Evolutionary conservation across 768 basidiomycete species (phyloP), one percentile per base, ranked within the genome.

Genomic region (Leccinum sublutescens): DNA sequence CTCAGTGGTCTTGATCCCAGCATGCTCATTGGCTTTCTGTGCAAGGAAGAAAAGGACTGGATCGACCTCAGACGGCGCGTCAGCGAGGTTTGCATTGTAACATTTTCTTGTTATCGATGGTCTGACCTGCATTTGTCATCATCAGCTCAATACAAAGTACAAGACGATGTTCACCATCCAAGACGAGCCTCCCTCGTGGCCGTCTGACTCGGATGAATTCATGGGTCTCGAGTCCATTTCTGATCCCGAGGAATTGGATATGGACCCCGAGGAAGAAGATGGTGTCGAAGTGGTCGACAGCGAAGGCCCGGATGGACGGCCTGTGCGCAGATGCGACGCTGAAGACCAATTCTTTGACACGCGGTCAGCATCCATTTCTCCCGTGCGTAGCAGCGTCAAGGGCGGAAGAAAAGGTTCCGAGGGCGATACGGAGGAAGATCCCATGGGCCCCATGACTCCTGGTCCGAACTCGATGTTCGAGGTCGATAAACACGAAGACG

Each of bases 21-120:
- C 66, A 98, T 99, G 97, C 78, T 99, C 7, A 82, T 98, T 59
- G 95, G 95, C 11, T 98, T 99, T 71, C 69, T 98, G 64, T 88
- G 89, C 70, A 84, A 83, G 66, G 85, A 91, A 68, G 89, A 93
- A 74, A 77, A 70, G 17, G 96, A 98, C 55, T 98, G 93, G 91
- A 72, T 79, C 15, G 93, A 98, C 74, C 83, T 98, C 56, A 80
- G 85, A 62, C 77, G 73, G 58, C 78, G 93, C 53, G 86, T 93
- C 36, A 79, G 76, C 2, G 87, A 91, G 74, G 94, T 96, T 54
- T 54, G 88, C 74, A 45, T 57, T 57, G 61, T 25, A 21, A 3
- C 6, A 14, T 33, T 51, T 19, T 50, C 5, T 31, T 48, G 2
- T 33, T 27, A 7, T 57, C 23, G 49, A 55, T 51, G 38, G 23